Evolutionary conservation across 495 filamentous ascomycete species (phyloP).

Genomic region (Penicillium odoratum): DNA sequence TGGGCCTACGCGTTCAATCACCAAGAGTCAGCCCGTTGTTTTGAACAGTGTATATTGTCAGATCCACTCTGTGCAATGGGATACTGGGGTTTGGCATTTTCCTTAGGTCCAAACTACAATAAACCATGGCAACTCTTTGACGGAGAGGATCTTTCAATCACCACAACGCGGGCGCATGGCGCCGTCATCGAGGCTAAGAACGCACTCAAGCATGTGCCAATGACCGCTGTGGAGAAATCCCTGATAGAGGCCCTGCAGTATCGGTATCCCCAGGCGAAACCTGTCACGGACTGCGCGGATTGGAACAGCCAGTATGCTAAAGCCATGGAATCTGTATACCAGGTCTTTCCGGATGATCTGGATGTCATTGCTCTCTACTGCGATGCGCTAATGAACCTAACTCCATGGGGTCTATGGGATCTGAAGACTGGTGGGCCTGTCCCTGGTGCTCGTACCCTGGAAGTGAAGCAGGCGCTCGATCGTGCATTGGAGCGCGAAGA

Average conservation of each 20-base stretch:
- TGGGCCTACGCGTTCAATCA: conserved; percentile 70
- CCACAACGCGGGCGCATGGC: conserved; percentile 43
- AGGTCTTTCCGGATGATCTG: conserved; percentile 52
- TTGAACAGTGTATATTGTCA: conserved; percentile 52
- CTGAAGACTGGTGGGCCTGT: conserved; percentile 56
- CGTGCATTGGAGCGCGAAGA: conserved; percentile 43
- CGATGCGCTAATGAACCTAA: conserved; percentile 69
- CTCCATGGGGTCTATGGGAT: conserved; percentile 69
- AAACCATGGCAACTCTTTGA: conserved; percentile 72
- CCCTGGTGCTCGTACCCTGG: conserved; percentile 53
- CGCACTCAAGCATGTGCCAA: conserved; percentile 17
- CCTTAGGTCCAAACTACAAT: conserved; percentile 71
- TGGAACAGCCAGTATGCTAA: conserved; percentile 60
- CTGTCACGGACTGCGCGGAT: conserved; percentile 42
- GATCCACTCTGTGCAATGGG: conserved; percentile 61
- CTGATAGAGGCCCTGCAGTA: conserved; percentile 56
- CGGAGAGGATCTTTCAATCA: conserved; percentile 49
- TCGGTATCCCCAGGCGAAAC: conserved; percentile 51
- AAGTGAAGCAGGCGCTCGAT: conserved; percentile 58
- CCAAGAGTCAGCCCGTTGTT: conserved; percentile 59
- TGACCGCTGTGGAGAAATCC: conserved; percentile 51
- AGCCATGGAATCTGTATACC: conserved; percentile 60
- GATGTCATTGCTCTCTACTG: conserved; percentile 63
- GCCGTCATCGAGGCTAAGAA: conserved; percentile 45
- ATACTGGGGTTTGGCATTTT: conserved; percentile 67